Conservation (phyloP, 495 filamentous ascomycete species). For the Penicillium soppii region DNA sequence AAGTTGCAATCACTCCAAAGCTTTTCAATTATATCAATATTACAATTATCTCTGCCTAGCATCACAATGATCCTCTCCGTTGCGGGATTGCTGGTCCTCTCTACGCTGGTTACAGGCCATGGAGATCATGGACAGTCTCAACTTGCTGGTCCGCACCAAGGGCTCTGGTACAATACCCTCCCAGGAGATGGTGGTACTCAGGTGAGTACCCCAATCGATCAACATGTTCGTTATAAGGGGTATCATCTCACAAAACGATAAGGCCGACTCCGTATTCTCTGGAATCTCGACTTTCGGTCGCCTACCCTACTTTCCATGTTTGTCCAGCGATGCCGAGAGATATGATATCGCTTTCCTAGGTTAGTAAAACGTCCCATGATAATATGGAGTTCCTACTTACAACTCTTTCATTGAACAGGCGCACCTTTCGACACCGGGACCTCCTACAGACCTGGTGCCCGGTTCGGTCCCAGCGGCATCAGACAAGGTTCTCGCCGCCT, state of each 20-base stretch:
- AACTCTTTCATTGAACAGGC: conserved; percentile 28
- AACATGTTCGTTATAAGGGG: background rate
- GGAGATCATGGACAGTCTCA: conserved; percentile 52
- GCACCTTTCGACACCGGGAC: conserved; percentile 68
- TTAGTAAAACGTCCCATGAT: conserved; percentile 10
- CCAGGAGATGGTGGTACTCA: conserved; percentile 69
- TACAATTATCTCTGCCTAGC: background rate
- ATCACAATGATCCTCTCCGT: conserved; percentile 18
- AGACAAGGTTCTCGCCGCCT: conserved; percentile 73
- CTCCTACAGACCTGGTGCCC: conserved; percentile 76
- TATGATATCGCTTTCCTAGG: conserved; percentile 86
- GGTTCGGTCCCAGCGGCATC: conserved; percentile 81
- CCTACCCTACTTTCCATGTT: conserved; percentile 74
- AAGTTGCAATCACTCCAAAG: too few relatives aligned
- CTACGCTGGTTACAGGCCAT: conserved; percentile 48
- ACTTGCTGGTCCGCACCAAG: conserved; percentile 56
- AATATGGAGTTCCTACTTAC: background rate
- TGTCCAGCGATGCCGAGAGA: conserved; percentile 64
- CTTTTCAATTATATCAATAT: too few relatives aligned
- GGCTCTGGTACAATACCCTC: conserved; percentile 63
- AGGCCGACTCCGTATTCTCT: conserved; percentile 73
- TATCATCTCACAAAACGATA: background rate
- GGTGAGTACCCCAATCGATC: conserved; percentile 26
- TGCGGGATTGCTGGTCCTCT: conserved; percentile 27
- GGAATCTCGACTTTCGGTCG: conserved; percentile 77